Percentiles rank a stretch among this genome's conserved stretches.
Conservation (phyloP, 164 flowering plant genomes). For the Santalum album region DNA sequence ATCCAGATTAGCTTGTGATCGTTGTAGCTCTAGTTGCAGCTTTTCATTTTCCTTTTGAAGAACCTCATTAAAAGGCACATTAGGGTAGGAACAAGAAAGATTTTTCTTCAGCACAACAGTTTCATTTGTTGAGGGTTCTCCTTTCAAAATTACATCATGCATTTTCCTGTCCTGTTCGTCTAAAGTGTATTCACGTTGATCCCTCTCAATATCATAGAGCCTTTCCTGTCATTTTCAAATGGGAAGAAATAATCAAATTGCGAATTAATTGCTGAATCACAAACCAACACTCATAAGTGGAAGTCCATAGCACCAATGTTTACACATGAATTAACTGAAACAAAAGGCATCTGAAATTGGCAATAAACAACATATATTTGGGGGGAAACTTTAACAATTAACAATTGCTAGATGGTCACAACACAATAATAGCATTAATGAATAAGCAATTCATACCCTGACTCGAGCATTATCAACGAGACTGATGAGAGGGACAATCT, state of each 20-base stretch:
- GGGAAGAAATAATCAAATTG: background rate
- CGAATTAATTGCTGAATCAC: too few species aligned
- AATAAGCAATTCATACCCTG: constrained; percentile 42
- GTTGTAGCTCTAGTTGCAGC: constrained; percentile 73
- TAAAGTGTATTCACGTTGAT: constrained; percentile 84
- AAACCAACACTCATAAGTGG: too few species aligned
- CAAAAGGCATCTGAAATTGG: too few species aligned
- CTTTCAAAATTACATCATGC: constrained; percentile 62
- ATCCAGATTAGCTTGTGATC: constrained; percentile 69
- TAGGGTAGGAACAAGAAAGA: constrained; percentile 81
- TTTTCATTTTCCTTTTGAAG: constrained; percentile 74
- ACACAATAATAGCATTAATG: too few species aligned
- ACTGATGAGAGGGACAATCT: constrained; percentile 78
- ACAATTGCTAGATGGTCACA: too few species aligned
- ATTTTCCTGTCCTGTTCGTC: constrained; percentile 78
- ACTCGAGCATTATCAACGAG: constrained; percentile 86
- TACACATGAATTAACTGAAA: too few species aligned
- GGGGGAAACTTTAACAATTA: too few species aligned
- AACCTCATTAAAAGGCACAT: constrained; percentile 56
- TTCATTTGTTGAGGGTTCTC: constrained; percentile 48
- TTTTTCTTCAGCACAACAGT: constrained; percentile 62
- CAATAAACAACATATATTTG: too few species aligned
- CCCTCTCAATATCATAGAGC: constrained; percentile 68
- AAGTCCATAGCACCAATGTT: too few species aligned
- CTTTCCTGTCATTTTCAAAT: constrained; percentile 51